phyloP scores from a whole-genome alignment of 495 filamentous ascomycete genomes.

The Bathelium albidoporum region DNA sequence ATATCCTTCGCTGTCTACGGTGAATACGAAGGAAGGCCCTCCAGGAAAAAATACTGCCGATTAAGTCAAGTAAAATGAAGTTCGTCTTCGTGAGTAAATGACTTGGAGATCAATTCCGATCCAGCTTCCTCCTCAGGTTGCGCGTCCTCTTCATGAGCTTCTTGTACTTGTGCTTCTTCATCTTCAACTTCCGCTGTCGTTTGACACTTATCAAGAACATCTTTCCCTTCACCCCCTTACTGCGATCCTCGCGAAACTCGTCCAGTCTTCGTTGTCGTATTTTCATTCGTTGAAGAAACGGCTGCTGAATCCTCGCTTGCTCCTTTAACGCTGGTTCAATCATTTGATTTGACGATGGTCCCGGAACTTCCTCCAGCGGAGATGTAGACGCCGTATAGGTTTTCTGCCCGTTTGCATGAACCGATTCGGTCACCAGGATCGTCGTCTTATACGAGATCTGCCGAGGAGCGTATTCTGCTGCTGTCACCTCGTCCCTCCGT shows the following conservation, averaged over 20 bases:
- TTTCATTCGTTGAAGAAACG: constrained; percentile 30
- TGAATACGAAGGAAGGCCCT: not conserved
- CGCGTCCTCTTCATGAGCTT: constrained; percentile 91
- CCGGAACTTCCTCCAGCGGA: constrained; percentile 26
- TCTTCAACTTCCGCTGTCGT: constrained; percentile 81
- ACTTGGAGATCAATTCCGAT: constrained; percentile 35
- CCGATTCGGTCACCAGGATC: constrained; percentile 71
- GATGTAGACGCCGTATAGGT: constrained; percentile 36
- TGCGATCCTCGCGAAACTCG: constrained; percentile 1
- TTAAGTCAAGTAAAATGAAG: not conserved
- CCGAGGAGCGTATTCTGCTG: constrained; percentile 19
- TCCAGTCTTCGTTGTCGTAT: constrained; percentile 16
- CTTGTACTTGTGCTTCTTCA: constrained; percentile 99
- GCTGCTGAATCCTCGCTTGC: constrained; percentile 15
- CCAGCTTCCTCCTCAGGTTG: constrained; percentile 78
- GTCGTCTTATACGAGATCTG: constrained; percentile 66
- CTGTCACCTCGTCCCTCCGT: constrained; percentile 24
- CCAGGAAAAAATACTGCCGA: not conserved
- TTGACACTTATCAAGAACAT: constrained; percentile 62
- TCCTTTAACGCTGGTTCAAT: not conserved
- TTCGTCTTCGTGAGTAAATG: not conserved
- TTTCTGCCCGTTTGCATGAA: constrained; percentile 56
- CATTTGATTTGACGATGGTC: constrained; percentile 3
- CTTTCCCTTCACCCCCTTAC: constrained; percentile 6
- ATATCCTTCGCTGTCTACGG: not conserved